A percentile compares a stretch with the other conserved stretches of the same genome.
Evolutionary conservation across 495 filamentous ascomycete species (phyloP).

Genomic region (Penicillium crystallinum): DNA sequence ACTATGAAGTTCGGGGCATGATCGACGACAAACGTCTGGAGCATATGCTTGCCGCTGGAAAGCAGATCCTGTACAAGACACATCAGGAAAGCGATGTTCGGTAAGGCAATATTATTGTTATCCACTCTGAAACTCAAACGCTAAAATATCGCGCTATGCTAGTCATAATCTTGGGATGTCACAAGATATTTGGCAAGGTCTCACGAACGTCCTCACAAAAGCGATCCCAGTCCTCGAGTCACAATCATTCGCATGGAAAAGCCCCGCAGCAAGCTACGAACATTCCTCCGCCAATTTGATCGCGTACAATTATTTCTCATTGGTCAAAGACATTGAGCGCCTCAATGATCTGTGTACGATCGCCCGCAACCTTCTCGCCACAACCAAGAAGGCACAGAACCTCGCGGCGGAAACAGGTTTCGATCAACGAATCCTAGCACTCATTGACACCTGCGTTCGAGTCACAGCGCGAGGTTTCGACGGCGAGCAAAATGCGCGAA

Average conservation of each 20-base stretch:
- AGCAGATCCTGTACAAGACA: slow-evolving; percentile 48
- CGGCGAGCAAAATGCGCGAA: slow-evolving; percentile 62
- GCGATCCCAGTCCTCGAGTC: slow-evolving; percentile 57
- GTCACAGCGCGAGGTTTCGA: slow-evolving; percentile 89
- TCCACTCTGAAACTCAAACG: background rate
- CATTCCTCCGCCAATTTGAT: slow-evolving; percentile 64
- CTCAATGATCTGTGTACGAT: slow-evolving; percentile 82
- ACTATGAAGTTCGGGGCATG: slow-evolving; percentile 48
- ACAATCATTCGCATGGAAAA: slow-evolving; percentile 57
- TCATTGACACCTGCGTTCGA: slow-evolving; percentile 78
- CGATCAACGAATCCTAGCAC: slow-evolving; percentile 74
- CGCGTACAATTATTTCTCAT: slow-evolving; percentile 63
- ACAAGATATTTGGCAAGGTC: slow-evolving; percentile 66
- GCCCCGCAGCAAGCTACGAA: slow-evolving; percentile 52
- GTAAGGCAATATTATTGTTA: slow-evolving; percentile 25
- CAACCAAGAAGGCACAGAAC: slow-evolving; percentile 77
- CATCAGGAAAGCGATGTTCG: slow-evolving; percentile 48
- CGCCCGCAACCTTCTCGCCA: slow-evolving; percentile 76
- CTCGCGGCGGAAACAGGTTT: slow-evolving; percentile 73
- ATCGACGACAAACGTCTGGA: slow-evolving; percentile 48
- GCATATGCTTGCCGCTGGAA: slow-evolving; percentile 46
- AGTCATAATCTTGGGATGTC: slow-evolving; percentile 49
- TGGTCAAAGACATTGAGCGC: slow-evolving; percentile 77
- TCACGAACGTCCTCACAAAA: slow-evolving; percentile 53
- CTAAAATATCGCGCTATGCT: slow-evolving; percentile 1